Evolutionary conservation across 305 asterid genomes (phyloP), one percentile per base, ranked within the genome.

Genomic region (Ilex paraguariensis): DNA sequence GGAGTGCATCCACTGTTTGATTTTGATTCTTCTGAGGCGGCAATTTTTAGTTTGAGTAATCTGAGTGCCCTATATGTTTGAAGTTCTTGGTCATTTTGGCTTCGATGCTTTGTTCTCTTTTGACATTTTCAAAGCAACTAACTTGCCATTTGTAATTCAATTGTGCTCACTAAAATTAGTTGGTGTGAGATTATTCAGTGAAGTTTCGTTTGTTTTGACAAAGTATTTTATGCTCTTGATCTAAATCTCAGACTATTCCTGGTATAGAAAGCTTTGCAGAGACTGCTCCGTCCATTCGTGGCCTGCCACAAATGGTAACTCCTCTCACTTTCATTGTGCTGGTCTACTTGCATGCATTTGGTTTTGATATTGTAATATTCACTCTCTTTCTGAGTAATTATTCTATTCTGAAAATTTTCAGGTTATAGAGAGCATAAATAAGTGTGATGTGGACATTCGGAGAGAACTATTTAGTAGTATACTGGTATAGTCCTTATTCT

Each of bases 391-490:
- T n/a, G 33, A 62, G 42, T 52, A 64, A 33, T 68, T 56, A 42
- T 65, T 59, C 28, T 10, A 39, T 64, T 40, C 31, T 33, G 50
- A 61, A 65, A 57, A 39, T 55, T 57, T 74, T 67, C 95, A 93
- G 99, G 99, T 93, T 66, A 82, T 93, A 44, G 96, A 90, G 65
- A 87, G 94, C 86, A 93, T 93, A 75, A 93, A 82, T 88, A 93
- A 81, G 82, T 90, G 96, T 62, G 99, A 93, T 65, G 99, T 84
- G 73, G 99, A 93, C 80, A 90, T 93, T 64, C 83, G 96, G 67
- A 82, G 99, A 84, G 99, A 93, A 76, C 89, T 93, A 62, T 93
- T 60, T 75, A 90, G 96, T 80, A 85, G 97, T 84, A 83, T 93
- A 71, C 60, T 93, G 92, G 99, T 93, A 86, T 74, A 39, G 42